phyloP scores from a whole-genome alignment of 306 rosid species.

The Quillaja saponaria region DNA sequence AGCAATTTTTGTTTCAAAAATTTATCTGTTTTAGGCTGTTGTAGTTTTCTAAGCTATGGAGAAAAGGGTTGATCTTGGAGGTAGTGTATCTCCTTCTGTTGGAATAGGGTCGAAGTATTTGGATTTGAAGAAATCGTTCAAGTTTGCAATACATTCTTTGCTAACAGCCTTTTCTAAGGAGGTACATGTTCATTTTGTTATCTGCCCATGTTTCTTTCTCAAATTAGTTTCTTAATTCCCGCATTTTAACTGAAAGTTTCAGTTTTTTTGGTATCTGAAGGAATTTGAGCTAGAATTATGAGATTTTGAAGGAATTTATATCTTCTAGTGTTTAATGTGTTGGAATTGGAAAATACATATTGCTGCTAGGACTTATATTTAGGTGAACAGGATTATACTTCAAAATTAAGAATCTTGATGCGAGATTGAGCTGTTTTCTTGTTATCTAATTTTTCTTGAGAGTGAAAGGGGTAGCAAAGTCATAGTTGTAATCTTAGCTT shows the following conservation, averaged over 20 bases:
- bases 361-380: not conserved
- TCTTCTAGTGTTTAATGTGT: not conserved
- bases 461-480: no score
- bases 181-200: conserved; percentile 32
- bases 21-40: no score
- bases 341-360: not conserved
- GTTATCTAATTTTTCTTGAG: no score
- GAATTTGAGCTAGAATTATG: not conserved
- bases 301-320: not conserved
- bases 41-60: no score
- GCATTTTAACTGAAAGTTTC: not conserved
- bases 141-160: conserved; percentile 50
- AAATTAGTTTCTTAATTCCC: not conserved
- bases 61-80: conserved; percentile 16
- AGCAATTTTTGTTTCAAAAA: no score
- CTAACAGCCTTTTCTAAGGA: conserved; percentile 62
- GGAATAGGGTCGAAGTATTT: conserved; percentile 50
- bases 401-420: no score
- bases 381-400: no score
- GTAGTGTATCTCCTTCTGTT: conserved; percentile 17
- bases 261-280: not conserved
- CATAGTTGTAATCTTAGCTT: no score
- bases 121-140: conserved; percentile 63
- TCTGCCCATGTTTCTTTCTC: not conserved
- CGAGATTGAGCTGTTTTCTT: no score